These are phyloP conservation scores for Pancytospora philotis DNA, from an alignment of 371 early-diverging fungal species.

Conservation along the genomic window DNA sequence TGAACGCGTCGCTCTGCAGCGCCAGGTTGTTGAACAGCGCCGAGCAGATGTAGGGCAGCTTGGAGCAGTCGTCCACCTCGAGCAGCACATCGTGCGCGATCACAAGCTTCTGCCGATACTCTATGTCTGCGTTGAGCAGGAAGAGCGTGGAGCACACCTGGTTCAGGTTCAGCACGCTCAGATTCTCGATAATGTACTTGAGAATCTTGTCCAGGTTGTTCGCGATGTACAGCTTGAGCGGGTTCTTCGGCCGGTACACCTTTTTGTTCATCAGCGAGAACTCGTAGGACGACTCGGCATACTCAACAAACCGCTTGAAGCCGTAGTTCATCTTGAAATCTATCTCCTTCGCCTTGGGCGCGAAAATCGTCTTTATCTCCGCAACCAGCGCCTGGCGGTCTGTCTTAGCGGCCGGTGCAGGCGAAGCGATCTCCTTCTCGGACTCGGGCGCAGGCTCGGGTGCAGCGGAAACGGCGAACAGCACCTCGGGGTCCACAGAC, in stretches of 20 bases:
- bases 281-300: conserved; percentile 12
- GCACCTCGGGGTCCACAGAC: too few relatives aligned
- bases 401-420: conserved; percentile 1
- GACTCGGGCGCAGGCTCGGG: not conserved
- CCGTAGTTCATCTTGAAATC: conserved; percentile 17
- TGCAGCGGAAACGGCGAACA: not conserved
- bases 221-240: conserved; percentile 20
- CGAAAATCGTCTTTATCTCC: conserved; percentile 19
- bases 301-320: conserved; percentile 23
- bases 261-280: conserved; percentile 22
- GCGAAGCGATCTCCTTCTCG: not conserved
- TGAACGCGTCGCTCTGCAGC: conserved; percentile 14
- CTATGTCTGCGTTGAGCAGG: conserved; percentile 23
- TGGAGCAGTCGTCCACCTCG: conserved; percentile 14
- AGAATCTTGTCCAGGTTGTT: conserved; percentile 15
- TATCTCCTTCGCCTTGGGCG: conserved; percentile 7
- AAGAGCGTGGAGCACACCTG: conserved; percentile 37
- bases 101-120: conserved; percentile 32
- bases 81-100: conserved; percentile 40
- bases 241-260: conserved; percentile 17
- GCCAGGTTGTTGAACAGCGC: conserved; percentile 38
- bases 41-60: conserved; percentile 24
- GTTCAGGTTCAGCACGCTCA: conserved; percentile 23
- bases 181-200: conserved; percentile 22
- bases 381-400: not conserved